A percentile compares a stretch with the other conserved stretches of the same genome.
phyloP scores from a whole-genome alignment of 306 rosid species.

The Cucurbita moschata region DNA sequence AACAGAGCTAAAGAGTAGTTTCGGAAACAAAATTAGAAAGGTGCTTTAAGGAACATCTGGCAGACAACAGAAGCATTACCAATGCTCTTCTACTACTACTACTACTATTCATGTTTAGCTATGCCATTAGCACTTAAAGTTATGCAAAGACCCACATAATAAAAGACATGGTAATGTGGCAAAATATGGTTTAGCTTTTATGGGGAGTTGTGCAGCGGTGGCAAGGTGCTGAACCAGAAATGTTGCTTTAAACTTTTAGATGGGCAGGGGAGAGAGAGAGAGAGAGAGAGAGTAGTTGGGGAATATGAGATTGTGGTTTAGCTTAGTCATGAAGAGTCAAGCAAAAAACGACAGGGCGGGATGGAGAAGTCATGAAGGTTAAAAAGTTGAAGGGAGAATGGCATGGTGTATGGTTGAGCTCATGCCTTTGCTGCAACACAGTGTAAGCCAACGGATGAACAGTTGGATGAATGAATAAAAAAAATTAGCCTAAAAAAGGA shows the following conservation, averaged over 20 bases:
- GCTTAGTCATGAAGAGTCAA: slow-evolving; percentile 89
- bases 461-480: not conserved
- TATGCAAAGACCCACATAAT: not conserved
- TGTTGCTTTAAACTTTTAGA: slow-evolving; percentile 1
- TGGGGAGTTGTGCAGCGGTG: slow-evolving; percentile 11
- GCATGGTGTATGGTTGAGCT: not conserved
- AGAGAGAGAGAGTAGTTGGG: not conserved
- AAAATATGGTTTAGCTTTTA: not conserved
- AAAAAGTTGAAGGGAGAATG: not conserved
- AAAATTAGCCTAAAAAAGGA: not conserved
- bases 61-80: not conserved
- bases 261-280: not conserved
- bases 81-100: not conserved
- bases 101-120: not conserved
- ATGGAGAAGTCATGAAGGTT: not conserved
- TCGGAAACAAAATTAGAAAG: not conserved
- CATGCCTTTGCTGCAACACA: not conserved
- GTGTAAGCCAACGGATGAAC: not conserved
- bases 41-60: not conserved
- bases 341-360: slow-evolving; percentile 21
- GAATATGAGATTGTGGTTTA: slow-evolving; percentile 20
- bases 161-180: not conserved
- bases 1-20: not conserved
- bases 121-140: not conserved
- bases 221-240: slow-evolving; percentile 18